Evolutionary conservation across 192 early-diverging fungal species (phyloP).

Genomic region (Coemansia sp.): DNA sequence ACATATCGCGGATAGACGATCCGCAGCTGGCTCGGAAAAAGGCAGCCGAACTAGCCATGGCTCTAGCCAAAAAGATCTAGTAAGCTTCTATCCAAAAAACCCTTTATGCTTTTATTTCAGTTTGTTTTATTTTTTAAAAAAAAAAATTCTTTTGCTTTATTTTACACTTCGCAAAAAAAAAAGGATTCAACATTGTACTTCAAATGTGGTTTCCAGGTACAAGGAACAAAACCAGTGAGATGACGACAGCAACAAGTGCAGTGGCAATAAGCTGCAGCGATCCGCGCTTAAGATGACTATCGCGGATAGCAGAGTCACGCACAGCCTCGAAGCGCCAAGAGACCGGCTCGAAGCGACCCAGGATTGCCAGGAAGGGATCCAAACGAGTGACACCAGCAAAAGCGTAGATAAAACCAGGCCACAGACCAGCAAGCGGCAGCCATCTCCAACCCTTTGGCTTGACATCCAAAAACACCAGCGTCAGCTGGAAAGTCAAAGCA

Average conservation of each 20-base stretch:
- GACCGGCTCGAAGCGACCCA: constrained; percentile 39
- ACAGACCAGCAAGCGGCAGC: constrained; percentile 47
- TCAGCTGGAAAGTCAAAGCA: constrained; percentile 41
- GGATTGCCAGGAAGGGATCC: constrained; percentile 46
- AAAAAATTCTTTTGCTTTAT: not conserved
- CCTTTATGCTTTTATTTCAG: too few relatives aligned
- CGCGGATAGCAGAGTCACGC: constrained; percentile 26
- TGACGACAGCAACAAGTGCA: constrained; percentile 25
- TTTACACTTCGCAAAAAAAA: constrained; percentile 3
- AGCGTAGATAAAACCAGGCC: constrained; percentile 32
- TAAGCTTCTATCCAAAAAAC: not conserved
- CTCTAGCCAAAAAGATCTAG: constrained; percentile 12
- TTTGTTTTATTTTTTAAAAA: not conserved
- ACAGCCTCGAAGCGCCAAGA: constrained; percentile 41
- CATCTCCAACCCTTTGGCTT: constrained; percentile 54
- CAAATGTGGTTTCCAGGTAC: constrained; percentile 52
- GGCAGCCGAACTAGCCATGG: constrained; percentile 50
- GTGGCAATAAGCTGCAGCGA: constrained; percentile 32
- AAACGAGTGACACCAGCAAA: constrained; percentile 47
- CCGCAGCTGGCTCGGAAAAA: constrained; percentile 25
- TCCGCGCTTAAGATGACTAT: constrained; percentile 40
- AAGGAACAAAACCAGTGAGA: constrained; percentile 42
- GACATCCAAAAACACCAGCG: constrained; percentile 49
- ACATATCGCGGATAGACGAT: constrained; percentile 35
- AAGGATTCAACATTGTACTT: not conserved